Conservation (phyloP, 441 rosid species). For the Croton setiger region DNA sequence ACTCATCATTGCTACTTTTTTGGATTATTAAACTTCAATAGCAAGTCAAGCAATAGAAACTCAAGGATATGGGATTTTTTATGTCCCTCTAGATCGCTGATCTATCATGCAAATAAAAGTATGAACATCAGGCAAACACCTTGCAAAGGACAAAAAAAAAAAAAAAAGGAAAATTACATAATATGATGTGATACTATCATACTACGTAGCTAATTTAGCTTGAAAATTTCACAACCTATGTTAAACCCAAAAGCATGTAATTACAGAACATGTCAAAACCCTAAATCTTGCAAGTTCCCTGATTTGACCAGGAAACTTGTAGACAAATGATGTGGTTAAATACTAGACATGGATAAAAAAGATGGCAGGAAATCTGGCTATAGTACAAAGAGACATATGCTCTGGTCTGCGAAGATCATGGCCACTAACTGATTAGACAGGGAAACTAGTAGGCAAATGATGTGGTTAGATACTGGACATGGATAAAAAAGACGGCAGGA, state of each 20-base stretch:
- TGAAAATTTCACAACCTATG: neutral
- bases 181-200: neutral
- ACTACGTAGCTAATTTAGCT: neutral
- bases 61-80: neutral
- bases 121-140: neutral
- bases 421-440: neutral
- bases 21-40: neutral
- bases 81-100: neutral
- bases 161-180: neutral
- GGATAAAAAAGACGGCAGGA: neutral
- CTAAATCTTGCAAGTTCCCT: neutral
- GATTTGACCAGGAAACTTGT: neutral
- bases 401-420: too few species aligned
- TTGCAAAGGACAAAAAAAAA: neutral
- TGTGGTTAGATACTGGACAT: neutral
- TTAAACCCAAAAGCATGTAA: neutral
- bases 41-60: slow-evolving; percentile 3
- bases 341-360: neutral
- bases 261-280: neutral
- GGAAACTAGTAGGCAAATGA: neutral
- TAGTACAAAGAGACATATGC: neutral
- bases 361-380: neutral
- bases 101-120: neutral
- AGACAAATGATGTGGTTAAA: neutral
- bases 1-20: neutral